Percentiles rank a stretch among this genome's conserved stretches.
Conservation (phyloP, 164 flowering plant species). For the Dillenia suffruticosa region DNA sequence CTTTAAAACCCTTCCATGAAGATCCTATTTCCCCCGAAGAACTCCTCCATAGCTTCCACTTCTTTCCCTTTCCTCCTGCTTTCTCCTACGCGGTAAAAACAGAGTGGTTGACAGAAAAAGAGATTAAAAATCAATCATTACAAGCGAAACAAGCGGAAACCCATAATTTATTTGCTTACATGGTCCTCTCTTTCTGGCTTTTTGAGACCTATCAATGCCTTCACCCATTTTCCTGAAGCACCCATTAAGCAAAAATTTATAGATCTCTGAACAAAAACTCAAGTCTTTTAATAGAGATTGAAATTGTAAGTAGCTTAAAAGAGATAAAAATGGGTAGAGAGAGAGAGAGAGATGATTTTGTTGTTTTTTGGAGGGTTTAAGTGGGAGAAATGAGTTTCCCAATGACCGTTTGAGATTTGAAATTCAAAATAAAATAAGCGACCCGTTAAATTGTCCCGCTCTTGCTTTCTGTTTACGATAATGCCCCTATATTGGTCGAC, state of each 20-base stretch:
- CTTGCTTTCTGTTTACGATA: neutral
- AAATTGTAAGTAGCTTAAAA: neutral
- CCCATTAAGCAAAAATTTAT: slow-evolving; percentile 50
- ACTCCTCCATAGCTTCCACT: slow-evolving; percentile 73
- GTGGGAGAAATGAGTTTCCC: neutral
- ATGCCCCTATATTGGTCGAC: neutral
- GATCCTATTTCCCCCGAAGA: slow-evolving; percentile 36
- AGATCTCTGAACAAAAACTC: neutral
- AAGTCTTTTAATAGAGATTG: neutral
- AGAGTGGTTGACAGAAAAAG: neutral
- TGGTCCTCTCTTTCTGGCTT: slow-evolving; percentile 39
- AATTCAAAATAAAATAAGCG: slow-evolving; percentile 12
- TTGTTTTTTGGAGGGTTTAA: neutral
- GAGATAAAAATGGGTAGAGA: slow-evolving; percentile 5
- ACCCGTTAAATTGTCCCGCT: slow-evolving; percentile 16
- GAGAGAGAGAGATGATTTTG: neutral
- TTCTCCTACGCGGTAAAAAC: slow-evolving; percentile 28
- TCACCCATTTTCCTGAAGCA: slow-evolving; percentile 84
- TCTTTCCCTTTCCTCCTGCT: slow-evolving; percentile 31
- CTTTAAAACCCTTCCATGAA: slow-evolving; percentile 26
- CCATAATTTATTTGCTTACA: slow-evolving; percentile 27
- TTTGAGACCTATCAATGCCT: slow-evolving; percentile 52
- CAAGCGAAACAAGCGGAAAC: neutral
- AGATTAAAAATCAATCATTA: neutral
- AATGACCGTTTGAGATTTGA: slow-evolving; percentile 12